Percentiles rank a stretch among this genome's conserved stretches.
Evolutionary conservation across 257 asterid species (phyloP).

Genomic region (Solanum chilense): DNA sequence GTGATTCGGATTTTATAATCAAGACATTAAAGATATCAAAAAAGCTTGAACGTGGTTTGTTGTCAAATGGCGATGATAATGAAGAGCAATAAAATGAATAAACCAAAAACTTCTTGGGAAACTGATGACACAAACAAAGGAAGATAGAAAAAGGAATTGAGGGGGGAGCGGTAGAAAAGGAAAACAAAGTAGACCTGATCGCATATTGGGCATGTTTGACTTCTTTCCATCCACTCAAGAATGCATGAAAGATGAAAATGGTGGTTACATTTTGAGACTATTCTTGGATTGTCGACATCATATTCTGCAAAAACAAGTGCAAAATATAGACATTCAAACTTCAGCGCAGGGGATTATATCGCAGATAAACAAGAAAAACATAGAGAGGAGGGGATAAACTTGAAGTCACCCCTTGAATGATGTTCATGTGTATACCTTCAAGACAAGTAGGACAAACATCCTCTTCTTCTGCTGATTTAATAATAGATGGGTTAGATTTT

Average conservation of each 20-base stretch:
- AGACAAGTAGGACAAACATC: conserved; percentile 82
- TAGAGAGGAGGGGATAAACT: neutral
- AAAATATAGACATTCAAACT: neutral
- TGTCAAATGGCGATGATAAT: neutral
- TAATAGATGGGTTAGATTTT: conserved; percentile 16
- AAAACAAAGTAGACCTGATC: conserved; percentile 35
- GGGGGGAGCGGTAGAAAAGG: neutral
- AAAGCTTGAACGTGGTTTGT: neutral
- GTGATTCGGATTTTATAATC: neutral
- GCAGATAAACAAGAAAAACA: neutral
- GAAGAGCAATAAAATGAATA: neutral
- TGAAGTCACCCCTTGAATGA: neutral
- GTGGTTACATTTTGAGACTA: conserved; percentile 56
- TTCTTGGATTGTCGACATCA: conserved; percentile 54
- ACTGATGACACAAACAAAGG: neutral
- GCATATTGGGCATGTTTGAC: conserved; percentile 67
- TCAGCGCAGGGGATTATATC: neutral
- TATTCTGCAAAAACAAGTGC: conserved; percentile 39
- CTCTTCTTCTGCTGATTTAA: conserved; percentile 28
- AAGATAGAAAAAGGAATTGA: neutral
- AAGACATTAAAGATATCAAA: neutral
- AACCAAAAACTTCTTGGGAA: neutral
- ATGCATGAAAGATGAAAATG: conserved; percentile 85
- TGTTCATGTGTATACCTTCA: conserved; percentile 37
- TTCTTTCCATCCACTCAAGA: conserved; percentile 85